Conservation (phyloP, 1,284 basidiomycete genomes). For the Moniliella sp. region DNA sequence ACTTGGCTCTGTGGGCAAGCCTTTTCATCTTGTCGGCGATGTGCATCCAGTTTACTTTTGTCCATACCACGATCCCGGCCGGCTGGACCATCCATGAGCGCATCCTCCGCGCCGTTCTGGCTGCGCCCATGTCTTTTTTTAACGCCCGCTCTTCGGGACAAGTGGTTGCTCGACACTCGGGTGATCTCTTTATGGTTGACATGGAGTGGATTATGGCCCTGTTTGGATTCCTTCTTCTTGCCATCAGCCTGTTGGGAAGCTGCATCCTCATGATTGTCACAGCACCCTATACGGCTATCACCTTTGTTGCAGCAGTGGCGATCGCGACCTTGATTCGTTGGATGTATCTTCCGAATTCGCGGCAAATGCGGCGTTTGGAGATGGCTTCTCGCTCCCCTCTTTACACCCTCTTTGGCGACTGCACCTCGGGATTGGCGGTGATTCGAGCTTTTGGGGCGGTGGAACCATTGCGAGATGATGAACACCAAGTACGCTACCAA, state of each 20-base stretch:
- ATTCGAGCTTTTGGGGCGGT: slow-evolving; percentile 11
- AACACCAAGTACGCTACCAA: slow-evolving; percentile 8
- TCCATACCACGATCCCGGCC: slow-evolving; percentile 3
- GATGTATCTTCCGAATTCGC: slow-evolving; percentile 13
- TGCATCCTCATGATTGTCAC: slow-evolving; percentile 9
- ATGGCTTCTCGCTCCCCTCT: slow-evolving; percentile 13
- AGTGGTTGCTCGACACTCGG: slow-evolving; percentile 18
- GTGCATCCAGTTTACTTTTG: slow-evolving; percentile 3
- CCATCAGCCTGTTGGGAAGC: slow-evolving; percentile 2
- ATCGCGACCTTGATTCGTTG: slow-evolving; percentile 6
- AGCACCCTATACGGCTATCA: slow-evolving; percentile 8
- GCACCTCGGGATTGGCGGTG: slow-evolving; percentile 12
- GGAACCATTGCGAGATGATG: slow-evolving; percentile 4
- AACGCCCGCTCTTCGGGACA: slow-evolving; percentile 8
- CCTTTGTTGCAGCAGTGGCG: slow-evolving; percentile 2
- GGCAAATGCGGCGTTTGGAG: slow-evolving; percentile 14
- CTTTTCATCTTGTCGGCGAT: slow-evolving; percentile 1
- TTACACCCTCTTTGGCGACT: slow-evolving; percentile 12
- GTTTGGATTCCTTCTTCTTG: slow-evolving; percentile 3
- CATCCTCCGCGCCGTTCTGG: slow-evolving; percentile 7
- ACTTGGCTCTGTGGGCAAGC: neutral
- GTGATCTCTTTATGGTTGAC: slow-evolving; percentile 14
- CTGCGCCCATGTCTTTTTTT: slow-evolving; percentile 12
- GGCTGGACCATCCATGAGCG: slow-evolving; percentile 7
- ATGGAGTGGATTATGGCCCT: slow-evolving; percentile 5